phyloP scores from a whole-genome alignment of 768 basidiomycete genomes.

The Xerocomellus amylosporus region DNA sequence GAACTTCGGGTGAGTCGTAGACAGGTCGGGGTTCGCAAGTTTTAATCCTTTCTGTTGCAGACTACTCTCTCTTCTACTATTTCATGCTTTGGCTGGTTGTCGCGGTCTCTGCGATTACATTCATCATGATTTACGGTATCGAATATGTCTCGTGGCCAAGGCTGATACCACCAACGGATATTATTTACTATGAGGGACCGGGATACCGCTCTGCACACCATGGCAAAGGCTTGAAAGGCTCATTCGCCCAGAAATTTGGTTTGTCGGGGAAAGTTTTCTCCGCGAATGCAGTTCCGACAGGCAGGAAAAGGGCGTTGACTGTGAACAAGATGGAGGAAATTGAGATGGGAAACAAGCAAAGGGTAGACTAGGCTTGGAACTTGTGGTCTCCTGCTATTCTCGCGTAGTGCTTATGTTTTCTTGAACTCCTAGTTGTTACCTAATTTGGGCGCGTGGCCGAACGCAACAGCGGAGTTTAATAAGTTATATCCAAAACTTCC shows the following conservation, averaged over 20 bases:
- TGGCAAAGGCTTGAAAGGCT: conserved; percentile 66
- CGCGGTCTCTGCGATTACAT: conserved; percentile 57
- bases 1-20: conserved; percentile 69
- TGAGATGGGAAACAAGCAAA: conserved; percentile 80
- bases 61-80: conserved; percentile 83
- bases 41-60: conserved; percentile 38
- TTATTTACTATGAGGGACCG: conserved; percentile 85
- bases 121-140: conserved; percentile 83
- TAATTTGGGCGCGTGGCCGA: conserved; percentile 6
- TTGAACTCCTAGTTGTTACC: conserved; percentile 4
- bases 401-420: neutral
- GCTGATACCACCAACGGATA: conserved; percentile 71
- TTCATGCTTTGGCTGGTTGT: conserved; percentile 77
- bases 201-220: conserved; percentile 76
- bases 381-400: neutral
- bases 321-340: conserved; percentile 58
- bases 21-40: neutral
- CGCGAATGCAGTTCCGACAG: conserved; percentile 36
- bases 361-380: conserved; percentile 52
- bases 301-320: conserved; percentile 36
- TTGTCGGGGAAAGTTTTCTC: conserved; percentile 38
- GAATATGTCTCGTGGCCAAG: conserved; percentile 96
- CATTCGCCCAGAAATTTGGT: conserved; percentile 33
- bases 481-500: conserved; percentile 19
- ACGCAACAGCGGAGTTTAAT: conserved; percentile 32